Base-by-base conservation (phyloP, 2,329 filamentous ascomycete genomes). In the Fusarium poae region DNA sequence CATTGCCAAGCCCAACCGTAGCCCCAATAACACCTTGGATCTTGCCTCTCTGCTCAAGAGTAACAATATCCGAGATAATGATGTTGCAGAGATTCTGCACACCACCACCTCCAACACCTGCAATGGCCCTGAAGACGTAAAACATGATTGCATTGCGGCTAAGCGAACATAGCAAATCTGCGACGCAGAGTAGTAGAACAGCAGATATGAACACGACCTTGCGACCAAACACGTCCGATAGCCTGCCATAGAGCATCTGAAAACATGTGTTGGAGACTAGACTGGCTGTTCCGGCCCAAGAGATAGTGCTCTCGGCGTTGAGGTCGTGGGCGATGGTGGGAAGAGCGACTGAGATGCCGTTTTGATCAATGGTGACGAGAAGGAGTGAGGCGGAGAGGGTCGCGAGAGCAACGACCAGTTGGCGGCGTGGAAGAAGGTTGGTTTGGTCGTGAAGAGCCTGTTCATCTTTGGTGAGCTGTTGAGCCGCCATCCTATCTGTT, bases 141-240 rank as follows among this genome's bases (percentile, higher is more conserved):
- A 61, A 25, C 54, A 59, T 51, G 2, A 51, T 11, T 0, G 54
- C 54, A 37, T 59, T 59, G 1, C 21, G 29, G 13, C 54, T 60
- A 0, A 61, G 9, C 0, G 54, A 59, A 1, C 57, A 59, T 0
- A 60, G 20, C 3, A 61, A 5, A 4, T 61, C 35, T 0, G 35
- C 18, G 0, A 51, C 3, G 15, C 54, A 59, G 2, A 61, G 35
- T 0, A 61, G 1, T 0, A 59, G 0, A 0, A 48, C 25, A 0
- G 54, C 54, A 3, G 35, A 30, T 2, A 61, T n/a, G n/a, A n/a
- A n/a, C n/a, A n/a, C n/a, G n/a, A n/a, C n/a, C n/a, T n/a, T 25
- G 25, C 57, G 57, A 1, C 57, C 57, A 44, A 61, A 61, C 1
- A 59, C 55, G n/a, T 61, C 57, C 0, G 57, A 61, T 0, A 61